Conservation (phyloP, 1,284 basidiomycete genomes). For the Mycena sp. region DNA sequence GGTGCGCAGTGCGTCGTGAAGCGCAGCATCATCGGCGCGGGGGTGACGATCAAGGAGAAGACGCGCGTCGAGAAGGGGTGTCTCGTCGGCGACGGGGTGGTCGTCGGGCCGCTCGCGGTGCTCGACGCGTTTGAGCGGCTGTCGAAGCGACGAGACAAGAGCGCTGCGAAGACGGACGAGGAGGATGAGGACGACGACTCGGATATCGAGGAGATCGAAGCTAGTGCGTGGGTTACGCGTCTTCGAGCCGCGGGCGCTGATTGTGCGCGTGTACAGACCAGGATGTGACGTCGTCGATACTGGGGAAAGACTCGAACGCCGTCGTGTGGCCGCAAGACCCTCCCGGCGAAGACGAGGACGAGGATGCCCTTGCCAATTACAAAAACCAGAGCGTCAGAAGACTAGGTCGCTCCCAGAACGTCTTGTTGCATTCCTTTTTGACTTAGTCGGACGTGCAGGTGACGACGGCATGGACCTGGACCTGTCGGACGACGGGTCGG, state of each 20-base stretch:
- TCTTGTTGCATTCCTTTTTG: slow-evolving; percentile 12
- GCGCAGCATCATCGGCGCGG: slow-evolving; percentile 82
- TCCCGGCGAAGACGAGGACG: slow-evolving; percentile 63
- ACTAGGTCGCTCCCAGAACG: slow-evolving; percentile 56
- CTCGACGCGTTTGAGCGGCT: slow-evolving; percentile 80
- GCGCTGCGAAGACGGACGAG: slow-evolving; percentile 40
- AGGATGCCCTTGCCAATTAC: slow-evolving; percentile 66
- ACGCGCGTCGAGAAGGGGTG: slow-evolving; percentile 74
- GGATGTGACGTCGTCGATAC: slow-evolving; percentile 54
- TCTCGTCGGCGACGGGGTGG: slow-evolving; percentile 83
- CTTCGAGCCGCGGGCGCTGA: not conserved
- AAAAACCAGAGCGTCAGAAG: slow-evolving; percentile 77
- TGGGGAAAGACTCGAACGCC: slow-evolving; percentile 74
- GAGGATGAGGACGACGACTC: slow-evolving; percentile 53
- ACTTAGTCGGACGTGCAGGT: slow-evolving; percentile 49
- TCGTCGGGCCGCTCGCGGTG: slow-evolving; percentile 77
- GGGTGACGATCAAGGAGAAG: slow-evolving; percentile 76
- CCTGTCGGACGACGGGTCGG: slow-evolving; percentile 66
- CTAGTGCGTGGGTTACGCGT: slow-evolving; percentile 52
- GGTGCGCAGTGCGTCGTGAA: slow-evolving; percentile 82
- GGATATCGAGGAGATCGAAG: slow-evolving; percentile 72
- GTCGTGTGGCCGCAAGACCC: slow-evolving; percentile 72
- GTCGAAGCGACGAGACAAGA: slow-evolving; percentile 53
- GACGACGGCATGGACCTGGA: slow-evolving; percentile 69
- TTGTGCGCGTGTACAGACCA: slow-evolving; percentile 10